Evolutionary conservation across 495 filamentous ascomycete species (phyloP).

Genomic region (Penicillium dipodomyicola): DNA sequence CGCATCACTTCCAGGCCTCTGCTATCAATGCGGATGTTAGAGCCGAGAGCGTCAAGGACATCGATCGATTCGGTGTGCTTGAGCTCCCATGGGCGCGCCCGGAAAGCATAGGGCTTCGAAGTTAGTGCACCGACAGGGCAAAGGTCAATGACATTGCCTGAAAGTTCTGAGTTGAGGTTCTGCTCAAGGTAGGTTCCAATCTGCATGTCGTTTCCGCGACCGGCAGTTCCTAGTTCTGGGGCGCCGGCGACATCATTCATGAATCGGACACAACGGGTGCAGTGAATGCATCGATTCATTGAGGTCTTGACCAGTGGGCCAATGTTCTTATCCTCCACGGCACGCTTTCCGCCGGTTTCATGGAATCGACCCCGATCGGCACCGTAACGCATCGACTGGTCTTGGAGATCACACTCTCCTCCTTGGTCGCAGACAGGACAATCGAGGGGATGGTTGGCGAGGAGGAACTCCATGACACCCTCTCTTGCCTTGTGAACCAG

Average conservation of each 20-base stretch:
- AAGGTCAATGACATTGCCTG: slow-evolving; percentile 95
- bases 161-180: slow-evolving; percentile 88
- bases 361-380: slow-evolving; percentile 95
- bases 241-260: slow-evolving; percentile 96
- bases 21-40: slow-evolving; percentile 88
- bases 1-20: slow-evolving; percentile 97
- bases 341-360: slow-evolving; percentile 90
- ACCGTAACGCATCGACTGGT: slow-evolving; percentile 98
- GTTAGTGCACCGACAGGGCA: slow-evolving; percentile 96
- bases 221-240: slow-evolving; percentile 88
- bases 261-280: slow-evolving; percentile 95
- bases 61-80: slow-evolving; percentile 92
- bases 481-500: slow-evolving; percentile 95
- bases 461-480: slow-evolving; percentile 97
- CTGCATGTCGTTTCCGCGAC: slow-evolving; percentile 93
- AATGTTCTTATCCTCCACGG: slow-evolving; percentile 98
- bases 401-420: slow-evolving; percentile 97
- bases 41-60: slow-evolving; percentile 87
- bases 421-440: slow-evolving; percentile 98
- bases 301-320: slow-evolving; percentile 98
- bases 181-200: slow-evolving; percentile 97
- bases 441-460: slow-evolving; percentile 96
- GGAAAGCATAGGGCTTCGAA: slow-evolving; percentile 97
- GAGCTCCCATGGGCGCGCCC: slow-evolving; percentile 93
- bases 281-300: slow-evolving; percentile 99